Percentiles rank a stretch among this genome's conserved stretches.
Conservation (phyloP, 441 rosid species). For the Pelargonium myrrhifolium region DNA sequence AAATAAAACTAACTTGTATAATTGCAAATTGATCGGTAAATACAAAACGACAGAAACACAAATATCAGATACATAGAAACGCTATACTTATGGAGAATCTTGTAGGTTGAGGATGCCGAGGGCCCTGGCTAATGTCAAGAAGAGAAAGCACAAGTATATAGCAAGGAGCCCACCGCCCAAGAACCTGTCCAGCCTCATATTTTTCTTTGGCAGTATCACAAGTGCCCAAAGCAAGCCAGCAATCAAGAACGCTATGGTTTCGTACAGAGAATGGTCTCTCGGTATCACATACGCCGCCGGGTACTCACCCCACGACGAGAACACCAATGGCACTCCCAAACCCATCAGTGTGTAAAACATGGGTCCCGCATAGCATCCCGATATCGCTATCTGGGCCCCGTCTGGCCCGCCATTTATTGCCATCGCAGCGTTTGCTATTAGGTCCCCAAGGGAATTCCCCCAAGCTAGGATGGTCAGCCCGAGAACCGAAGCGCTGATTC, state of each 20-base stretch:
- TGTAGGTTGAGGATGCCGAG: background rate
- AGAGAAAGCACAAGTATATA: background rate
- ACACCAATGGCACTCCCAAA: slow-evolving; percentile 58
- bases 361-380: slow-evolving; percentile 89
- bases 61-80: too few relatives aligned
- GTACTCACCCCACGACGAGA: slow-evolving; percentile 50
- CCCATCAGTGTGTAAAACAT: slow-evolving; percentile 73
- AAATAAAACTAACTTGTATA: too few relatives aligned
- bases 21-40: too few relatives aligned
- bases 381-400: slow-evolving; percentile 70
- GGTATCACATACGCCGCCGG: slow-evolving; percentile 49
- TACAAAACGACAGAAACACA: too few relatives aligned
- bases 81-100: too few relatives aligned
- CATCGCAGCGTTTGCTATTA: slow-evolving; percentile 70
- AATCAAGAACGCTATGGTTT: slow-evolving; percentile 58
- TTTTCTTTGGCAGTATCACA: slow-evolving; percentile 56
- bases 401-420: slow-evolving; percentile 62
- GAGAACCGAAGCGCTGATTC: slow-evolving; percentile 72
- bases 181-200: slow-evolving; percentile 53
- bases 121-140: background rate
- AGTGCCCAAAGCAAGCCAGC: slow-evolving; percentile 73
- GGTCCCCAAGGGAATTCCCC: slow-evolving; percentile 91
- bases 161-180: background rate
- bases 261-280: slow-evolving; percentile 49
- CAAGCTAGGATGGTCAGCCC: slow-evolving; percentile 87